These are phyloP conservation scores for Abrus pulchellus DNA, from an alignment of 306 rosid species.

Conservation along the genomic window DNA sequence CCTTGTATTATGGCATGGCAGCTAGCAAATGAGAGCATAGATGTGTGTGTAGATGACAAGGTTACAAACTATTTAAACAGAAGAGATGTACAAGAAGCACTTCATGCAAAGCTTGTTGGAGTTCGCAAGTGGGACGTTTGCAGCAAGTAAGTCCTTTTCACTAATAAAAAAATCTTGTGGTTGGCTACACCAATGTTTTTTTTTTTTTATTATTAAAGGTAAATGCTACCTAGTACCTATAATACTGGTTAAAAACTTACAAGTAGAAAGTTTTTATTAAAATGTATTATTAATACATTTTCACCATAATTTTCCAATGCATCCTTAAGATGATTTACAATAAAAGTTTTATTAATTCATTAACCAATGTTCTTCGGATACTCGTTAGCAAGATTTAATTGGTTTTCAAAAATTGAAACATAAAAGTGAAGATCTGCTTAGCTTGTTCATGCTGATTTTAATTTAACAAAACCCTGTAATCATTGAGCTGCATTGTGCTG, in stretches of 20 bases:
- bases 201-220: no score
- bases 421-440: neutral
- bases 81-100: conserved; percentile 79
- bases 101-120: conserved; percentile 90
- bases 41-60: conserved; percentile 96
- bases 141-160: conserved; percentile 71
- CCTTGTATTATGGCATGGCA: conserved; percentile 40
- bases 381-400: neutral
- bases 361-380: no score
- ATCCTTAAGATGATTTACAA: no score
- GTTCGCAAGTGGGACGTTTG: conserved; percentile 88
- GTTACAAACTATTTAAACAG: conserved; percentile 86
- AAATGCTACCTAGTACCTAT: no score
- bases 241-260: no score
- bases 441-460: conserved; percentile 9
- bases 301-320: no score
- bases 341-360: no score
- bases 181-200: conserved; percentile 3
- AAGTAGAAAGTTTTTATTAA: no score
- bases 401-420: conserved; percentile 20
- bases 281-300: no score
- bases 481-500: conserved; percentile 26
- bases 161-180: neutral
- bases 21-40: conserved; percentile 79
- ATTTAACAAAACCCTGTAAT: conserved; percentile 9